A percentile compares a stretch with the other conserved stretches of the same genome.
These are phyloP conservation scores for Calycina herbarum DNA, from an alignment of 2,329 filamentous ascomycete species.

Conservation along the genomic window DNA sequence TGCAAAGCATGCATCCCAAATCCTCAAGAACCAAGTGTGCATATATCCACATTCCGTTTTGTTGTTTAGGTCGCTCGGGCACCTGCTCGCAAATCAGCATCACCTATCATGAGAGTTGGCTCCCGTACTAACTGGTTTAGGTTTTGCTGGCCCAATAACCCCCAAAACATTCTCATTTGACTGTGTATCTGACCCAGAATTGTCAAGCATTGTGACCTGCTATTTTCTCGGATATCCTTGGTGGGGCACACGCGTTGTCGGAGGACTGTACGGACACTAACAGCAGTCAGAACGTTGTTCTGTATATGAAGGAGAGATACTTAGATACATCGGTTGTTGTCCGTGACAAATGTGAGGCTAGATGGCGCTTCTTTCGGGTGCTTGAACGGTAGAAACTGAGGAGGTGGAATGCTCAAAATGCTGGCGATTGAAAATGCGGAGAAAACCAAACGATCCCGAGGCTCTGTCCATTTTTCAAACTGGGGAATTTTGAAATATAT, in stretches of 20 bases:
- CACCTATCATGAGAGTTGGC: neutral
- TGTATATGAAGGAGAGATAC: neutral
- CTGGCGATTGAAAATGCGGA: neutral
- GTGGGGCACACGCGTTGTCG: neutral
- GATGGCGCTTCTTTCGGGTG: neutral
- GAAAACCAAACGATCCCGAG: neutral
- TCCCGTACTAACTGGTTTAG: neutral
- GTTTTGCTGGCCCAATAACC: neutral
- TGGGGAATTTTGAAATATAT: neutral
- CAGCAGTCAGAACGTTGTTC: neutral
- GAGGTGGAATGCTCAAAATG: neutral
- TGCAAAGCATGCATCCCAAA: too few relatives aligned
- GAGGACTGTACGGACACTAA: neutral
- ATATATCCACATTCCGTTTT: too few relatives aligned
- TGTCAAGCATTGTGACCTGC: neutral
- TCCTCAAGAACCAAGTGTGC: too few relatives aligned
- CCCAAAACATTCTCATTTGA: neutral
- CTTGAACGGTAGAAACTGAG: neutral
- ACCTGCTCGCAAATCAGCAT: neutral
- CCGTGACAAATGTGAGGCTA: too few relatives aligned
- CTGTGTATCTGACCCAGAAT: neutral
- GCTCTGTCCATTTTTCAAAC: neutral
- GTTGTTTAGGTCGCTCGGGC: neutral
- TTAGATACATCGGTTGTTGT: too few relatives aligned
- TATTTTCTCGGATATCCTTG: neutral